Percentiles rank a stretch among this genome's conserved stretches.
Evolutionary conservation across 2,329 filamentous ascomycete genomes (phyloP).

Genomic region (Aspergillus hortae): DNA sequence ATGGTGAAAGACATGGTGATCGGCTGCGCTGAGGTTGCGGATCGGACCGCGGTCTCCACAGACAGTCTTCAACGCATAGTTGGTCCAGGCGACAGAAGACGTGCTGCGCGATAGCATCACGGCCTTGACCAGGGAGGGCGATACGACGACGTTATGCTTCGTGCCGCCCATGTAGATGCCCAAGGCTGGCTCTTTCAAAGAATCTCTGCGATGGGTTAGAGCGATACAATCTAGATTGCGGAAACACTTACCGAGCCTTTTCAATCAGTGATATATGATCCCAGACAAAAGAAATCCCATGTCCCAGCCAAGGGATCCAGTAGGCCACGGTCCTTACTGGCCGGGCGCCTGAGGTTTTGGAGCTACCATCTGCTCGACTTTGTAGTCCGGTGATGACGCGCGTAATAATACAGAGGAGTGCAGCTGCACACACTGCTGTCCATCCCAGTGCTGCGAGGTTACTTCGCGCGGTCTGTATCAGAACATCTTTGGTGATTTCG

Average conservation of each 20-base stretch:
- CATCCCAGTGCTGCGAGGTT: not conserved
- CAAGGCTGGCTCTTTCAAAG: constrained; percentile 43
- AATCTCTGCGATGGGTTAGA: constrained; percentile 21
- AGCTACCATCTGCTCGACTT: constrained; percentile 19
- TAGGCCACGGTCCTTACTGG: constrained; percentile 53
- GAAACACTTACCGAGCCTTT: constrained; percentile 35
- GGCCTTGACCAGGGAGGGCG: constrained; percentile 44
- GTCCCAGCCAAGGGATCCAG: constrained; percentile 58
- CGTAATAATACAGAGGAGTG: not conserved
- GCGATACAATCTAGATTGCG: no score
- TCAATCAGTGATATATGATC: constrained; percentile 44
- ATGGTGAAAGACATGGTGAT: constrained; percentile 38
- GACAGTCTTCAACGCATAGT: constrained; percentile 37
- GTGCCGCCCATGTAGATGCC: constrained; percentile 48
- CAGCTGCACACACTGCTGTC: not conserved
- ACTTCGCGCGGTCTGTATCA: not conserved
- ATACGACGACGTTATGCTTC: constrained; percentile 50
- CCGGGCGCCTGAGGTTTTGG: constrained; percentile 13
- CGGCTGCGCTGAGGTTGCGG: constrained; percentile 29
- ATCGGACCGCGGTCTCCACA: constrained; percentile 42
- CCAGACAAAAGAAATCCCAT: constrained; percentile 49
- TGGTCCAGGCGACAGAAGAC: constrained; percentile 27
- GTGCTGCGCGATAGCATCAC: constrained; percentile 33
- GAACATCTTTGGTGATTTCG: not conserved
- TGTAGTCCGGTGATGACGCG: constrained; percentile 22